These are phyloP conservation scores for Starmera dryadoides DNA, from an alignment of 805 yeast species.

Conservation along the genomic window DNA sequence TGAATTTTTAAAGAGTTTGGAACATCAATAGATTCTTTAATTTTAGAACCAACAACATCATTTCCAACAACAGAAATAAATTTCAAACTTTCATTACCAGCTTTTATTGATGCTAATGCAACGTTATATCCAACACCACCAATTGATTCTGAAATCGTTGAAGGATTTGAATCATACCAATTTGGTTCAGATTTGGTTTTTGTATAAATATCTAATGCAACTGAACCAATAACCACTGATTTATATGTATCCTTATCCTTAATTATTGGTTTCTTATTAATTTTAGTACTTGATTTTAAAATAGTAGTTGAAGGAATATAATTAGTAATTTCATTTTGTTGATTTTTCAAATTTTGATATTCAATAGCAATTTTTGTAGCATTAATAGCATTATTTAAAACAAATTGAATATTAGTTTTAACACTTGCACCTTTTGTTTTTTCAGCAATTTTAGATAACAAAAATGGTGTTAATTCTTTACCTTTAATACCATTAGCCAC, in stretches of 20 bases:
- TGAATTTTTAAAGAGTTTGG: conserved; percentile 15
- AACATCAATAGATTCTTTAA: conserved; percentile 27
- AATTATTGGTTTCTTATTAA: neutral
- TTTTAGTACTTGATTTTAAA: neutral
- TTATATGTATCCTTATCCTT: conserved; percentile 6
- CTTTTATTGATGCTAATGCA: conserved; percentile 49
- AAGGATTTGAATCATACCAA: conserved; percentile 69
- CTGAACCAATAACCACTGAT: conserved; percentile 58
- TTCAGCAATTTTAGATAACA: conserved; percentile 56
- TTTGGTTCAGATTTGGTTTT: conserved; percentile 8
- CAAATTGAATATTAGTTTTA: conserved; percentile 65
- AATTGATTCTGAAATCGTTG: conserved; percentile 43
- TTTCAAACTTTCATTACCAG: conserved; percentile 22
- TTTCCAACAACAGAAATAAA: conserved; percentile 56
- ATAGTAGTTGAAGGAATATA: no score
- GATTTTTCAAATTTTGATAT: conserved; percentile 18
- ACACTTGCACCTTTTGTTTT: conserved; percentile 69
- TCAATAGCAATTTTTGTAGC: conserved; percentile 64
- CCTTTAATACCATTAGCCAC: conserved; percentile 47
- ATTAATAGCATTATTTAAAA: conserved; percentile 62
- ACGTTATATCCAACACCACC: conserved; percentile 89
- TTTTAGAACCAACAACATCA: conserved; percentile 44
- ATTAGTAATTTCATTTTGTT: neutral
- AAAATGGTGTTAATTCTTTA: conserved; percentile 73
- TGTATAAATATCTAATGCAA: conserved; percentile 64